A percentile compares a stretch with the other conserved stretches of the same genome.
Conservation (phyloP, 805 yeast species). For the Wickerhamomyces alni region DNA sequence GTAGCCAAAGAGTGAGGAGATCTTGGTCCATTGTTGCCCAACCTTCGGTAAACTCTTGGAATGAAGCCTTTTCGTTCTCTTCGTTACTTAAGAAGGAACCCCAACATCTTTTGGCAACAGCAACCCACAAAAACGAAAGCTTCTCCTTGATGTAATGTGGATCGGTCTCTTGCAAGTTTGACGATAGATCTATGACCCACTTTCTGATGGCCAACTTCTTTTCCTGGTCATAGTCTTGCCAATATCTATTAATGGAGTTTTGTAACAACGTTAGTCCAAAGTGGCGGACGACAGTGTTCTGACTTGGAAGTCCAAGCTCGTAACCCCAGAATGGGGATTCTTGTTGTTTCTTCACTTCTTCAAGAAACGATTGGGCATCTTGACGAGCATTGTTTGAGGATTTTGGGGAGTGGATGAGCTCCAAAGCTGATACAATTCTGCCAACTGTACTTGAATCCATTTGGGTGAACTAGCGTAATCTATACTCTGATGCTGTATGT, state of each 20-base stretch:
- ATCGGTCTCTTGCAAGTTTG: conserved; percentile 52
- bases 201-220: conserved; percentile 64
- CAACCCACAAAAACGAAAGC: conserved; percentile 85
- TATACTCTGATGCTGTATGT: no score
- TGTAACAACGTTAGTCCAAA: conserved; percentile 82
- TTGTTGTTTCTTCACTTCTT: conserved; percentile 64
- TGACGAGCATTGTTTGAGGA: conserved; percentile 53
- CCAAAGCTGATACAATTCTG: conserved; percentile 75
- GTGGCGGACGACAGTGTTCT: conserved; percentile 73
- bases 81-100: conserved; percentile 53
- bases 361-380: conserved; percentile 63
- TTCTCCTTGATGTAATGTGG: conserved; percentile 91
- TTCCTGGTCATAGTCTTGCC: conserved; percentile 48
- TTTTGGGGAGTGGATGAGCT: conserved; percentile 61
- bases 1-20: conserved; percentile 69
- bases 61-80: conserved; percentile 29
- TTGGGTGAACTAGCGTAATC: no score
- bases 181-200: conserved; percentile 80
- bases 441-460: conserved; percentile 66
- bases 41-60: conserved; percentile 51
- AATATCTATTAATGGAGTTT: conserved; percentile 53
- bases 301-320: conserved; percentile 64
- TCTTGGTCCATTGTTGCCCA: conserved; percentile 88
- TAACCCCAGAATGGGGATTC: conserved; percentile 94
- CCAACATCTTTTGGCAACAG: conserved; percentile 88